These are phyloP conservation scores for Globisporangium nunn DNA, from an alignment of 352 stramenopile genomes.

Conservation along the genomic window DNA sequence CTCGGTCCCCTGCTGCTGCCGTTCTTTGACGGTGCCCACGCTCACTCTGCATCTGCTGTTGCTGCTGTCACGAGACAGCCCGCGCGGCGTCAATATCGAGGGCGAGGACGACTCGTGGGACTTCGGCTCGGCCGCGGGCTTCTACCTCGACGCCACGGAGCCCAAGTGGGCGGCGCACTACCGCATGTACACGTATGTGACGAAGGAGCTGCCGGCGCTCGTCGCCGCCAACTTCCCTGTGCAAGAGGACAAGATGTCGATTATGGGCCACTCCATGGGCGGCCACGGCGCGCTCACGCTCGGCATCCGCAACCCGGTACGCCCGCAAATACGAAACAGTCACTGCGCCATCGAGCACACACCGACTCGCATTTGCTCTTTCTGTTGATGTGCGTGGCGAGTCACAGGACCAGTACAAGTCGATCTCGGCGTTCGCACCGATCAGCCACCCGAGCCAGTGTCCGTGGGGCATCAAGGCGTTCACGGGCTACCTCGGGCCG, in stretches of 20 bases:
- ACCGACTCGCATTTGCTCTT: background rate
- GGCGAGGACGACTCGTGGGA: conserved; percentile 95
- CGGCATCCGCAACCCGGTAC: conserved; percentile 83
- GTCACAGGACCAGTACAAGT: conserved; percentile 73
- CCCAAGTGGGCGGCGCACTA: conserved; percentile 91
- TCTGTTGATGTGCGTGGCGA: no score
- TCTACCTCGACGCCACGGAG: conserved; percentile 97
- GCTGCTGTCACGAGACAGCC: conserved; percentile 26
- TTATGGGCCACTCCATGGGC: conserved; percentile 97
- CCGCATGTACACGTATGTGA: conserved; percentile 97
- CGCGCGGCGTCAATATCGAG: conserved; percentile 86
- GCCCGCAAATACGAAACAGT: background rate
- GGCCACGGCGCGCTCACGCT: conserved; percentile 96
- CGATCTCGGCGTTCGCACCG: conserved; percentile 94
- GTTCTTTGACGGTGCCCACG: no score
- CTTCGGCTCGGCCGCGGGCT: conserved; percentile 95
- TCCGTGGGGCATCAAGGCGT: conserved; percentile 98
- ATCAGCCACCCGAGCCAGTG: conserved; percentile 95
- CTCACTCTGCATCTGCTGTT: no score
- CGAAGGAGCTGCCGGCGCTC: conserved; percentile 91
- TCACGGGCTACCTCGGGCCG: conserved; percentile 93
- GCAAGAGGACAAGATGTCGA: conserved; percentile 77
- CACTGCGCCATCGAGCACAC: background rate
- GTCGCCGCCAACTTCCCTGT: conserved; percentile 84
- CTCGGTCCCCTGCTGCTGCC: background rate